Conservation (phyloP, 371 early-diverging fungal genomes). For the Capniomyces stellatus region DNA sequence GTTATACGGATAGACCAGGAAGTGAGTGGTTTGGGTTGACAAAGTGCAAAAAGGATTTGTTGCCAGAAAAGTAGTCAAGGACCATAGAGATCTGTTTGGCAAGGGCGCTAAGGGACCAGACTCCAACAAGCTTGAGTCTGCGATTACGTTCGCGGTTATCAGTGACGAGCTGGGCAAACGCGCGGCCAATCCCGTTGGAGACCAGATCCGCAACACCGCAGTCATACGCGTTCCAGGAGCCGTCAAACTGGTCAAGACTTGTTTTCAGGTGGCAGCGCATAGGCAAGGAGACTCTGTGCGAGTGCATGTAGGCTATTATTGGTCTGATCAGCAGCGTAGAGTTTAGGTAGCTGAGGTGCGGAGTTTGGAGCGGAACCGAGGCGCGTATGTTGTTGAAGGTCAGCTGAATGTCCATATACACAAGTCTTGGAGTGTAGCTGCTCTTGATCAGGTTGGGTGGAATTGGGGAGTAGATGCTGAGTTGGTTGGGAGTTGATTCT, state of each 20-base stretch:
- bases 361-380: conserved; percentile 56
- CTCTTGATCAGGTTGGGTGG: not conserved
- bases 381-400: conserved; percentile 80
- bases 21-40: conserved; percentile 15
- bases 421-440: conserved; percentile 9
- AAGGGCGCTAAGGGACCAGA: conserved; percentile 68
- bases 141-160: conserved; percentile 71
- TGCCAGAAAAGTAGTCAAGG: conserved; percentile 67
- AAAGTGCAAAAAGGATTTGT: conserved; percentile 56
- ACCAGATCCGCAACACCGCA: conserved; percentile 59
- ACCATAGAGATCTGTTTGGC: conserved; percentile 47
- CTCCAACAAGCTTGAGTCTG: conserved; percentile 68
- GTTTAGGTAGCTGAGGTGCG: conserved; percentile 48
- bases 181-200: conserved; percentile 63
- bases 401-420: conserved; percentile 49
- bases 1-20: not conserved
- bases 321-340: conserved; percentile 76
- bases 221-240: conserved; percentile 79
- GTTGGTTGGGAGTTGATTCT: not conserved
- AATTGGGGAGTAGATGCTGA: not conserved
- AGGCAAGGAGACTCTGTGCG: conserved; percentile 66
- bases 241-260: conserved; percentile 73
- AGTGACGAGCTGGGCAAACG: conserved; percentile 50
- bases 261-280: conserved; percentile 59
- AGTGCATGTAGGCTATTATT: conserved; percentile 86